phyloP scores from a whole-genome alignment of 208 protist species.

The Trypanosoma congolense region DNA sequence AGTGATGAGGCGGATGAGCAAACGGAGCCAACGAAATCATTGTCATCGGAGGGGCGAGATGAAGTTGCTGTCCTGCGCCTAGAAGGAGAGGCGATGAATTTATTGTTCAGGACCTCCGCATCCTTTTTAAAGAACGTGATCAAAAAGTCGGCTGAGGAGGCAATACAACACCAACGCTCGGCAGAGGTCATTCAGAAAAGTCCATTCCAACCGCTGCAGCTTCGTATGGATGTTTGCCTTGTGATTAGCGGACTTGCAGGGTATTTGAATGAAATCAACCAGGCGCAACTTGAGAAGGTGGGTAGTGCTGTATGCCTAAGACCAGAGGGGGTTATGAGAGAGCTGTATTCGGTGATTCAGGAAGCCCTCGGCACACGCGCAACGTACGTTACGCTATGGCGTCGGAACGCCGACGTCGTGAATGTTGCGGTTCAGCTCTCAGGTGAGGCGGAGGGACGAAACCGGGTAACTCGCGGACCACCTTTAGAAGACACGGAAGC shows the following conservation, averaged over 20 bases:
- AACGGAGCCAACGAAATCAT: conserved; percentile 9
- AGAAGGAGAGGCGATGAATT: conserved; percentile 60
- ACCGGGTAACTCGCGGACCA: conserved; percentile 70
- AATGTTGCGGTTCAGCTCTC: conserved; percentile 54
- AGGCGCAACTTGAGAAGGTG: conserved; percentile 3
- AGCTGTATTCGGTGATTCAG: conserved; percentile 26
- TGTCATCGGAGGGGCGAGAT: conserved; percentile 38
- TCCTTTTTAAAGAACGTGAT: conserved; percentile 62
- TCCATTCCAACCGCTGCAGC: conserved; percentile 55
- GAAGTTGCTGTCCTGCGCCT: conserved; percentile 69
- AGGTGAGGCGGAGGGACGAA: conserved; percentile 59
- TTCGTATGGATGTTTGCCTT: conserved; percentile 66
- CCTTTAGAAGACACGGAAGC: conserved; percentile 61
- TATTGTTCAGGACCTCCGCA: conserved; percentile 70
- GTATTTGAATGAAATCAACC: conserved; percentile 16
- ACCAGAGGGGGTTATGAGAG: conserved; percentile 18
- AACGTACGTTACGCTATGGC: conserved; percentile 45
- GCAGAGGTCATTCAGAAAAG: conserved; percentile 45
- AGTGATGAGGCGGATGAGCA: conserved; percentile 1
- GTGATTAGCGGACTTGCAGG: conserved; percentile 12
- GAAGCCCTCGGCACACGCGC: conserved; percentile 53
- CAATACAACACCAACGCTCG: conserved; percentile 44
- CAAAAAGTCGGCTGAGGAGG: conserved; percentile 54
- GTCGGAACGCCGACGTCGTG: conserved; percentile 28
- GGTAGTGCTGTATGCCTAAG: conserved; percentile 10